phyloP scores from a whole-genome alignment of 177 flowering plant species.

The Vitis hybrid region DNA sequence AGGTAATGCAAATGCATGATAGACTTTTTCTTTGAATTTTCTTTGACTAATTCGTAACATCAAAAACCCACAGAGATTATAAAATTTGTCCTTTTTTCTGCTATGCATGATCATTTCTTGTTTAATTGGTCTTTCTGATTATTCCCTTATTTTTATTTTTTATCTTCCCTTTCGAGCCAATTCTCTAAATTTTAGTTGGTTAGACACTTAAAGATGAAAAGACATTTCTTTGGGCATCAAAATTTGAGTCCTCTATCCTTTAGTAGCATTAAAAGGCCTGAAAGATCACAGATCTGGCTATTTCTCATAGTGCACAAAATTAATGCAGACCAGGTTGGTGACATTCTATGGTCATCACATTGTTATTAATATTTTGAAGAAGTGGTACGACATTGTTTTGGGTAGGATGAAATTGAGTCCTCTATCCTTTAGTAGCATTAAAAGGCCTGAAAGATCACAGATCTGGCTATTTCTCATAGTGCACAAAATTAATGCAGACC shows the following conservation, averaged over 20 bases:
- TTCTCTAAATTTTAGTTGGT: too few relatives aligned
- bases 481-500: not conserved
- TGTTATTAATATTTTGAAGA: too few relatives aligned
- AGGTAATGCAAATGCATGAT: slow-evolving; percentile 31
- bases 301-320: not conserved
- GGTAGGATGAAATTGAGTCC: not conserved
- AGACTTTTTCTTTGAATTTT: too few relatives aligned
- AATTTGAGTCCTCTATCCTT: not conserved
- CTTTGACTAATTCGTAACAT: too few relatives aligned
- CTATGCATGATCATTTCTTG: too few relatives aligned
- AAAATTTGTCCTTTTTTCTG: too few relatives aligned
- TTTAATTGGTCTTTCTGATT: too few relatives aligned
- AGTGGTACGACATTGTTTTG: too few relatives aligned
- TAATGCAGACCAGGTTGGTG: not conserved
- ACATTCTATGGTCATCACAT: too few relatives aligned
- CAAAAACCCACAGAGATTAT: too few relatives aligned
- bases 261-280: not conserved
- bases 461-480: not conserved
- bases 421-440: not conserved
- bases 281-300: not conserved
- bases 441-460: not conserved
- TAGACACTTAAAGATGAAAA: not conserved
- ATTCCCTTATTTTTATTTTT: not conserved
- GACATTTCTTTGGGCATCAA: not conserved
- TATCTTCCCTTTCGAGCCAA: not conserved